Conservation (phyloP, 2,329 filamentous ascomycete genomes). For the Neofusicoccum kwambonambiense region DNA sequence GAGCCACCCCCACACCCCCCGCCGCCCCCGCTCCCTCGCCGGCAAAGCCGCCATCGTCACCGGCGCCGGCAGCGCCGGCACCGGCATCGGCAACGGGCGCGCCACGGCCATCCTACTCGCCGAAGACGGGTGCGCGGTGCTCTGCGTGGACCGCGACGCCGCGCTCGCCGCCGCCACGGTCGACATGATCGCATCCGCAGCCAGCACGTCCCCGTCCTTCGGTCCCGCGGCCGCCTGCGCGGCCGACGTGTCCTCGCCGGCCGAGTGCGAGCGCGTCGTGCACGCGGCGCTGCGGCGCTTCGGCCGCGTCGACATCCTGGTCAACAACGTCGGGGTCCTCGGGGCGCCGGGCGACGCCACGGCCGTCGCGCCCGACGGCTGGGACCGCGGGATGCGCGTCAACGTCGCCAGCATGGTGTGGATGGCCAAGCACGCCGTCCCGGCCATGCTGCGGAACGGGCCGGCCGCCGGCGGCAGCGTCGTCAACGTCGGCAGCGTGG, state of each 20-base stretch:
- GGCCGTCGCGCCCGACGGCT: constrained; percentile 59
- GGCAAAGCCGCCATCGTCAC: no score
- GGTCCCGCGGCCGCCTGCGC: constrained; percentile 46
- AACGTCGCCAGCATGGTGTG: constrained; percentile 66
- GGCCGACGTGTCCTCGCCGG: no score
- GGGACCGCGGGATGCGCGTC: constrained; percentile 57
- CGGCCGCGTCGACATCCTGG: constrained; percentile 57
- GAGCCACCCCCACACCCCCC: no score
- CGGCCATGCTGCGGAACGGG: constrained; percentile 57
- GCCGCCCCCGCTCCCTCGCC: constrained; percentile 54
- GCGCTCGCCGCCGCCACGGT: constrained; percentile 51
- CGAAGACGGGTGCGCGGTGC: no score
- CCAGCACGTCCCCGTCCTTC: constrained; percentile 35
- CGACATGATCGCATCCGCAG: constrained; percentile 53
- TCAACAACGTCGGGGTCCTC: constrained; percentile 64
- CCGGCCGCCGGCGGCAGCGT: constrained; percentile 32
- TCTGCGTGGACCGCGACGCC: no score
- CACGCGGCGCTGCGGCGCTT: no score
- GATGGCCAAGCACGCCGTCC: constrained; percentile 62
- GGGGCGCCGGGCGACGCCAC: constrained; percentile 58
- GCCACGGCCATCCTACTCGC: no score
- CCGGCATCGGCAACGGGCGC: no score
- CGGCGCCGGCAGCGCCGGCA: no score
- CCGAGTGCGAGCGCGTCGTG: no score
- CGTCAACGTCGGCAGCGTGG: constrained; percentile 45